These are phyloP conservation scores for Agaricus sinodeliciosus DNA, from an alignment of 768 basidiomycete species.

Conservation along the genomic window DNA sequence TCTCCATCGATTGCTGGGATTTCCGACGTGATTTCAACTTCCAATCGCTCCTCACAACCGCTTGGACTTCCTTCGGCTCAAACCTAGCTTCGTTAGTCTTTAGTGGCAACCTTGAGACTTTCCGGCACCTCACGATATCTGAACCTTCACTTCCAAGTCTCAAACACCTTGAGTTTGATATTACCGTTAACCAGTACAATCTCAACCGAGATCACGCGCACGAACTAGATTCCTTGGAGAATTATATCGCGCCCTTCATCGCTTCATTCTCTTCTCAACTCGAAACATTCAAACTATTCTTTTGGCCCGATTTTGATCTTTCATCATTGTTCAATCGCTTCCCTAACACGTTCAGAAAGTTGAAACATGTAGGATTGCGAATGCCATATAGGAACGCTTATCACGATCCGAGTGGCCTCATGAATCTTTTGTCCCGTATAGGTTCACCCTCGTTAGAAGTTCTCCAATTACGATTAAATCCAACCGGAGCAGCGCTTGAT, in stretches of 20 bases:
- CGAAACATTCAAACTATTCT: conserved; percentile 28
- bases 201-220: conserved; percentile 12
- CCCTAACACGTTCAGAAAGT: conserved; percentile 21
- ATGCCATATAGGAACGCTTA: conserved; percentile 35
- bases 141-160: conserved; percentile 24
- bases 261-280: conserved; percentile 29
- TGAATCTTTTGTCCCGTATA: conserved; percentile 20
- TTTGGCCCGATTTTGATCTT: conserved; percentile 34
- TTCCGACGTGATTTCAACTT: conserved; percentile 23
- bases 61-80: conserved; percentile 33
- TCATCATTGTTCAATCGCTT: conserved; percentile 31
- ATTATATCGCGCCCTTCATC: conserved; percentile 34
- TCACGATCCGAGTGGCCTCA: conserved; percentile 29
- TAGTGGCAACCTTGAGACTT: conserved; percentile 29
- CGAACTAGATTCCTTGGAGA: conserved; percentile 20
- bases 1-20: conserved; percentile 37
- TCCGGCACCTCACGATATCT: conserved; percentile 26
- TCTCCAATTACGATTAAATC: conserved; percentile 34
- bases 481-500: conserved; percentile 23
- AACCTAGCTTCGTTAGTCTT: conserved; percentile 28
- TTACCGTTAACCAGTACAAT: conserved; percentile 25
- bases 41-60: conserved; percentile 25
- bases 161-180: conserved; percentile 31
- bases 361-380: conserved; percentile 28
- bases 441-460: conserved; percentile 25